These are phyloP conservation scores for Suhomyces emberorum DNA, from an alignment of 805 yeast species.

Conservation along the genomic window DNA sequence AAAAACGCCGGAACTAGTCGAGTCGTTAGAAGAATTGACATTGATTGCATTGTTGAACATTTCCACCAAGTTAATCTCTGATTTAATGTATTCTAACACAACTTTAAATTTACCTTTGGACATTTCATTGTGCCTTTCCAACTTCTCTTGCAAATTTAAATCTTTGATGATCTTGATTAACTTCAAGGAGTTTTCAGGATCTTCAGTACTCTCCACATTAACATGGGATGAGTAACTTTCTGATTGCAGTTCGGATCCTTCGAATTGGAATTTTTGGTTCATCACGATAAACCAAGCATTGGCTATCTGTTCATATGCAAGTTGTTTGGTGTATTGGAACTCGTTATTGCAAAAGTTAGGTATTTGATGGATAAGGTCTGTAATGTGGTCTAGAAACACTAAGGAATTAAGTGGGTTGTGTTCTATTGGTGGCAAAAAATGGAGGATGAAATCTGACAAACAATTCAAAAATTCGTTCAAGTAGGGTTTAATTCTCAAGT, in stretches of 20 bases:
- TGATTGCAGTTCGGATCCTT: slow-evolving; percentile 10
- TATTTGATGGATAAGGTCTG: slow-evolving; percentile 55
- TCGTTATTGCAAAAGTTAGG: slow-evolving; percentile 64
- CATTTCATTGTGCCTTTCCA: slow-evolving; percentile 43
- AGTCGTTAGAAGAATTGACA: slow-evolving; percentile 8
- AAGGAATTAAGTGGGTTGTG: slow-evolving; percentile 51
- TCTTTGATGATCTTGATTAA: slow-evolving; percentile 32
- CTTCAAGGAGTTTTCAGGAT: slow-evolving; percentile 16
- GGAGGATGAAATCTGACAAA: slow-evolving; percentile 69
- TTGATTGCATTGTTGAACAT: slow-evolving; percentile 18
- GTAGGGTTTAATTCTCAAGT: slow-evolving; percentile 63
- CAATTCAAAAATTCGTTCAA: slow-evolving; percentile 68
- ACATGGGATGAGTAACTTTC: slow-evolving; percentile 5
- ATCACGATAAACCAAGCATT: slow-evolving; percentile 54
- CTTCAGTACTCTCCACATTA: slow-evolving; percentile 3
- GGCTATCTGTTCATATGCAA: slow-evolving; percentile 61
- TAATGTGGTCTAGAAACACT: slow-evolving; percentile 59
- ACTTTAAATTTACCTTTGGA: slow-evolving; percentile 41
- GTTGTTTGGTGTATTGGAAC: slow-evolving; percentile 47
- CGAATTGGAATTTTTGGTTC: slow-evolving; percentile 19
- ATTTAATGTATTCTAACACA: slow-evolving; percentile 43
- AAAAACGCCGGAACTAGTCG: slow-evolving; percentile 13
- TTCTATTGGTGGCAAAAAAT: slow-evolving; percentile 71
- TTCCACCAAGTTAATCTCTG: slow-evolving; percentile 35
- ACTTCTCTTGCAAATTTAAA: slow-evolving; percentile 38